Evolutionary conservation across 2,329 filamentous ascomycete genomes (phyloP), one percentile per base, ranked within the genome.

Genomic region (Exophiala dermatitidis): DNA sequence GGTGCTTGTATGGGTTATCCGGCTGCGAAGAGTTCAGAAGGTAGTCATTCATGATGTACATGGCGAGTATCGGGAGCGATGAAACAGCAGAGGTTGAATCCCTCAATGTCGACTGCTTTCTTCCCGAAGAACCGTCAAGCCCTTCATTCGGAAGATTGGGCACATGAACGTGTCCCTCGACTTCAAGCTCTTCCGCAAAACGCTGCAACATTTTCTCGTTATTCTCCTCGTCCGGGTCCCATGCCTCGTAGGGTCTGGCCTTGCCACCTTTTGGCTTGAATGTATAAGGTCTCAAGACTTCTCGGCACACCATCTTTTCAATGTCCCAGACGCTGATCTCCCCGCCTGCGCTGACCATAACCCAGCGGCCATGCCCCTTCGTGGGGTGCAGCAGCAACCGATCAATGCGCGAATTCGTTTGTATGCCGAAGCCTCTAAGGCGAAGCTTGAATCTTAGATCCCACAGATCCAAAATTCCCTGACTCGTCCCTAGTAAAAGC

Each of bases 311-410:
- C 5, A 84, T 82, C 71, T 91, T 94, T 67, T 97, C 91, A 10
- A 97, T 76, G 65, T 97, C 93, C 93, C 93, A 98, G 0, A 95
- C 86, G 0, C 89, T 94, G 32, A 98, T 82, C 66, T 98, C 93
- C 10, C 89, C 89, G 5, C 91, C 90, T 10, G 91, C 90, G 2
- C 90, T 85, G 5, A 96, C 85, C 67, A 90, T 94, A 1, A 97
- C 81, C 80, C 88, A 91, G 67, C 85, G 85, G 7, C 87, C 86
- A 41, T 88, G 82, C 0, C 86, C 86, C 66, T 84, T 88, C 28
- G 79, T 80, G 0, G 90, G 89, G 65, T 95, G 89, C 0, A 95
- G 75, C 52, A 82, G 78, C 10, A 98, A 76, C 28, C 59, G 75
- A n/a, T 62, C 60, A 9, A 64, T 57, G 32, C 89, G 80, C 63